Evolutionary conservation across 2,329 filamentous ascomycete species (phyloP), one percentile per base, ranked within the genome.

Genomic region (Malbranchea cinnamomea): DNA sequence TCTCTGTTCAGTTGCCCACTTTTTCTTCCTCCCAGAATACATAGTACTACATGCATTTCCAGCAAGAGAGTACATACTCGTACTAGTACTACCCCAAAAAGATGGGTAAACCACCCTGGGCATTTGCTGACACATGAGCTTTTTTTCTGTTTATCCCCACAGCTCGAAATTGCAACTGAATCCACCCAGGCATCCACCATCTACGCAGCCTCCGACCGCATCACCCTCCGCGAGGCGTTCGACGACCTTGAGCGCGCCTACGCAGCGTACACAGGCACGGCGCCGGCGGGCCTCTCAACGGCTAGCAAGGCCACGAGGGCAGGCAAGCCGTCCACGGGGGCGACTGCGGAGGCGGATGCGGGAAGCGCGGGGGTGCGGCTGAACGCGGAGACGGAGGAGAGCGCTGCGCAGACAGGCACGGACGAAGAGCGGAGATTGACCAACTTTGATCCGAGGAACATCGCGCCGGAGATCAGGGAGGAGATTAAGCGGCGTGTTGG

Each of bases 131-230:
- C n/a, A n/a, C n/a, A n/a, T n/a, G n/a, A 25, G 10, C 21, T 18
- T 14, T 14, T n/a, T 19, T 15, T 11, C 9, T n/a, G 6, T 25
- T n/a, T n/a, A 14, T 12, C n/a, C 9, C 20, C 21, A 6, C 9
- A 40, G 38, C 60, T 63, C 33, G 60, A 64, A 45, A 63, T 65
- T 37, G 60, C 60, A 3, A 52, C 53, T 0, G 60, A 64, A 32
- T 60, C 58, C 37, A 63, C 60, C 2, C 53, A 60, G 23, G 47
- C 46, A 17, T 45, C 52, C 2, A 58, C 59, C 2, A 56, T 60
- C 32, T 64, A 63, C 42, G 60, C 59, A 1, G 51, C 52, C 7
- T 59, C 52, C 0, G 61, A 64, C 38, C 52, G 60, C 3, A 53
- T 53, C 20, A 56, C 59, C 3, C 57, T 60, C 3, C 55, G 59